Conservation (phyloP, 192 early-diverging fungal genomes). For the Allomyces javanicus region DNA sequence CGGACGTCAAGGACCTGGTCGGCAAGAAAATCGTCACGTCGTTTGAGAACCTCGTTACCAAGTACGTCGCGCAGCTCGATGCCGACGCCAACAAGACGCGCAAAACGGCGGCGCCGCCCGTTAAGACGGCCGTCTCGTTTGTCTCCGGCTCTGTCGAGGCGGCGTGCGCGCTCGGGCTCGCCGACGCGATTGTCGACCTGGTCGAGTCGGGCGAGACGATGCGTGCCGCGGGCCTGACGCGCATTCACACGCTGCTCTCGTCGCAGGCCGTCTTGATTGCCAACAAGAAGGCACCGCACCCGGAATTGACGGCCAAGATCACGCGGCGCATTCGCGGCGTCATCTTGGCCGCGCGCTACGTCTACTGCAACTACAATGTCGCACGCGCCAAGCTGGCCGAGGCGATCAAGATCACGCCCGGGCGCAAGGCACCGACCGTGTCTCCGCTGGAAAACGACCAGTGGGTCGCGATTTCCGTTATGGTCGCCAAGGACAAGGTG, state of each 20-base stretch:
- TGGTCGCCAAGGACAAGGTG: slow-evolving; percentile 59
- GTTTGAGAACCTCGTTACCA: slow-evolving; percentile 50
- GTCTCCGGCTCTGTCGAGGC: slow-evolving; percentile 88
- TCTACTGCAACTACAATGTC: slow-evolving; percentile 85
- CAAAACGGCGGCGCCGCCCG: slow-evolving; percentile 7
- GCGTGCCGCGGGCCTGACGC: slow-evolving; percentile 88
- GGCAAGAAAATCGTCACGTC: slow-evolving; percentile 90
- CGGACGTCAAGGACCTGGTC: slow-evolving; percentile 41
- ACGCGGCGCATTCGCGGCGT: slow-evolving; percentile 74
- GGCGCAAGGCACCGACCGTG: slow-evolving; percentile 80
- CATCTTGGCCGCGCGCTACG: slow-evolving; percentile 67
- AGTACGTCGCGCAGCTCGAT: slow-evolving; percentile 62
- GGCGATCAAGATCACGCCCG: slow-evolving; percentile 66
- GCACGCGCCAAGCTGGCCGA: slow-evolving; percentile 32
- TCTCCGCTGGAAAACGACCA: slow-evolving; percentile 58
- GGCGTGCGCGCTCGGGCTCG: slow-evolving; percentile 84
- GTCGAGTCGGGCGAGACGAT: slow-evolving; percentile 97
- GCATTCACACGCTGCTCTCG: slow-evolving; percentile 58
- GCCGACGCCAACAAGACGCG: slow-evolving; percentile 17
- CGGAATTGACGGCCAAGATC: slow-evolving; percentile 57
- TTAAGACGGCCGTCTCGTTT: slow-evolving; percentile 58
- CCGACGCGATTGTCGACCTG: slow-evolving; percentile 73
- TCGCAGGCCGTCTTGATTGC: slow-evolving; percentile 82
- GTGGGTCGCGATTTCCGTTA: slow-evolving; percentile 80
- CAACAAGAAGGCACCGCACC: slow-evolving; percentile 54